These are phyloP conservation scores for Aspergillus quadrilineatus DNA, from an alignment of 2,329 filamentous ascomycete species.

Conservation along the genomic window DNA sequence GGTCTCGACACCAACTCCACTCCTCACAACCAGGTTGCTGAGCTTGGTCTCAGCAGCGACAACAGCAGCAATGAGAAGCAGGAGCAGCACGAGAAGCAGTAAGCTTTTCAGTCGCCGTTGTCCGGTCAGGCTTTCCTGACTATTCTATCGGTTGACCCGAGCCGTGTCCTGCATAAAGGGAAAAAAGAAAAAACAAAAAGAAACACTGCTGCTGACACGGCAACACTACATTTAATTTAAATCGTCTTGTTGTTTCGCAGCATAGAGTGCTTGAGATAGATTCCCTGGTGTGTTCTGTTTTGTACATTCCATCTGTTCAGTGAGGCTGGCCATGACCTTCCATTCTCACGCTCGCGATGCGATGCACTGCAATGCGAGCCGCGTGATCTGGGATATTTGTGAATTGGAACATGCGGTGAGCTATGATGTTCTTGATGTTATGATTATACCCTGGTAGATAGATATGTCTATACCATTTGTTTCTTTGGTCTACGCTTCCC, in stretches of 20 bases:
- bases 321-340: neutral
- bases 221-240: neutral
- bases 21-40: neutral
- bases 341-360: neutral
- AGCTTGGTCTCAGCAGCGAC: constrained; percentile 2
- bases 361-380: neutral
- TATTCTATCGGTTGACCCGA: neutral
- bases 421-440: constrained; percentile 1
- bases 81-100: neutral
- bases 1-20: constrained; percentile 19
- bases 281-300: neutral
- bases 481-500: neutral
- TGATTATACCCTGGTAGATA: constrained; percentile 3
- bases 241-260: neutral
- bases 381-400: neutral
- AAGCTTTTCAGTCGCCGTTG: neutral
- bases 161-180: neutral
- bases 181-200: too few relatives aligned
- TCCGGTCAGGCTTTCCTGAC: neutral
- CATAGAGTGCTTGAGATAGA: constrained; percentile 2
- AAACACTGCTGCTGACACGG: neutral
- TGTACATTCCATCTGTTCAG: neutral
- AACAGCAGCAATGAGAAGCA: constrained; percentile 1
- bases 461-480: neutral
- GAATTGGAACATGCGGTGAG: neutral